These are phyloP conservation scores for Alectoria sarmentosa DNA, from an alignment of 495 filamentous ascomycete species.

Conservation along the genomic window DNA sequence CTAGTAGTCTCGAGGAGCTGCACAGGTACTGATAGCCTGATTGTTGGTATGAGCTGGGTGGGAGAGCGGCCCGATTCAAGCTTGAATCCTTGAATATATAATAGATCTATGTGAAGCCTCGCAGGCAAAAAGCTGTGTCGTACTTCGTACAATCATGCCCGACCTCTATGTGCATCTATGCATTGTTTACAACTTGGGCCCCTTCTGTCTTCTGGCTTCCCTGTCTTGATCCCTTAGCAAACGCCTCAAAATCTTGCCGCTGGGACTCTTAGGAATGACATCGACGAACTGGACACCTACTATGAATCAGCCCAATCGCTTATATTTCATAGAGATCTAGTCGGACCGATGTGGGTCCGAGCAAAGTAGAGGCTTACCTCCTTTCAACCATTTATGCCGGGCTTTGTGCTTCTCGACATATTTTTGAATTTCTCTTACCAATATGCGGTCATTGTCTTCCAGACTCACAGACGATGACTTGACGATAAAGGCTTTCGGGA, in stretches of 20 bases:
- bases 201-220: slow-evolving; percentile 56
- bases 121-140: background rate
- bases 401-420: slow-evolving; percentile 80
- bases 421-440: slow-evolving; percentile 58
- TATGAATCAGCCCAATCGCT: slow-evolving; percentile 5
- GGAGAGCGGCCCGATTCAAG: background rate
- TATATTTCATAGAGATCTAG: background rate
- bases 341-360: background rate
- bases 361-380: slow-evolving; percentile 31
- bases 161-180: background rate
- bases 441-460: slow-evolving; percentile 52
- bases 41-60: background rate
- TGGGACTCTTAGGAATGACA: slow-evolving; percentile 79
- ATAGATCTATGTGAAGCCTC: background rate
- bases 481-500: slow-evolving; percentile 83
- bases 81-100: background rate
- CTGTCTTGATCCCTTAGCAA: slow-evolving; percentile 75
- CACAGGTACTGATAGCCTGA: background rate
- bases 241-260: slow-evolving; percentile 83
- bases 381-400: slow-evolving; percentile 82
- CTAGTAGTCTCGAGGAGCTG: background rate
- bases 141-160: background rate
- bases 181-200: slow-evolving; percentile 43
- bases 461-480: slow-evolving; percentile 54
- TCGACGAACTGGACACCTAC: slow-evolving; percentile 35